Conservation (phyloP, 2,329 filamentous ascomycete genomes). For the Rutstroemia sp. region DNA sequence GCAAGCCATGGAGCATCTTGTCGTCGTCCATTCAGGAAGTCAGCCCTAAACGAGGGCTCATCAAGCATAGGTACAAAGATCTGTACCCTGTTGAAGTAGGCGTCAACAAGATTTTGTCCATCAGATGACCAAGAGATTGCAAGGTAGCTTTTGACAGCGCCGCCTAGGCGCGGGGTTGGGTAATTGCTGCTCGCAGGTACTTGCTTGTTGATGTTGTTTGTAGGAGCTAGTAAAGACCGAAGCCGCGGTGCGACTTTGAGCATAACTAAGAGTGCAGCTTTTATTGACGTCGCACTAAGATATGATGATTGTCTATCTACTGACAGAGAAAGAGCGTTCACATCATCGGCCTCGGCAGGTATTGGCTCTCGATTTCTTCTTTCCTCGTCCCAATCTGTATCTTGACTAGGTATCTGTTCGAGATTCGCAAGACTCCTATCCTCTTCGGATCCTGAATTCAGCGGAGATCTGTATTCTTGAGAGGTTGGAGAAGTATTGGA, state of each 20-base stretch:
- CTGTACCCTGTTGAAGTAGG: constrained; percentile 69
- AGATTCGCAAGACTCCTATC: constrained; percentile 41
- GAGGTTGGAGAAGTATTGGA: constrained; percentile 44
- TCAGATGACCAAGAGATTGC: constrained; percentile 52
- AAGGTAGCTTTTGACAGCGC: constrained; percentile 29
- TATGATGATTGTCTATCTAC: constrained; percentile 57
- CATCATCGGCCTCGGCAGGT: constrained; percentile 60
- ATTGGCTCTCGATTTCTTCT: constrained; percentile 46
- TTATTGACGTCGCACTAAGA: constrained; percentile 67
- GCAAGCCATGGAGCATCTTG: constrained; percentile 65
- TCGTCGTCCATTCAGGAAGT: constrained; percentile 53
- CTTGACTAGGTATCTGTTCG: constrained; percentile 61
- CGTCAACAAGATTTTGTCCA: constrained; percentile 61
- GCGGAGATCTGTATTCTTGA: constrained; percentile 41
- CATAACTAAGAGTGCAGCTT: constrained; percentile 67
- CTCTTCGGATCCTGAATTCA: constrained; percentile 42
- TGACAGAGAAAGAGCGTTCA: constrained; percentile 58
- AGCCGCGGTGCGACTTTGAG: constrained; percentile 42
- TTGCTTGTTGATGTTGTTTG: constrained; percentile 15
- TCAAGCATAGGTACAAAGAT: constrained; percentile 68
- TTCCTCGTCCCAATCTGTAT: constrained; percentile 62
- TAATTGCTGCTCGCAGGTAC: constrained; percentile 19
- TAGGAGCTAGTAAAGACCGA: constrained; percentile 36
- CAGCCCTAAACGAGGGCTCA: constrained; percentile 60
- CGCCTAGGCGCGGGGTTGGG: constrained; percentile 27